Evolutionary conservation across 176 grass and related monocot genomes (phyloP), one percentile per base, ranked within the genome.

Genomic region (Neostapfia colusana): DNA sequence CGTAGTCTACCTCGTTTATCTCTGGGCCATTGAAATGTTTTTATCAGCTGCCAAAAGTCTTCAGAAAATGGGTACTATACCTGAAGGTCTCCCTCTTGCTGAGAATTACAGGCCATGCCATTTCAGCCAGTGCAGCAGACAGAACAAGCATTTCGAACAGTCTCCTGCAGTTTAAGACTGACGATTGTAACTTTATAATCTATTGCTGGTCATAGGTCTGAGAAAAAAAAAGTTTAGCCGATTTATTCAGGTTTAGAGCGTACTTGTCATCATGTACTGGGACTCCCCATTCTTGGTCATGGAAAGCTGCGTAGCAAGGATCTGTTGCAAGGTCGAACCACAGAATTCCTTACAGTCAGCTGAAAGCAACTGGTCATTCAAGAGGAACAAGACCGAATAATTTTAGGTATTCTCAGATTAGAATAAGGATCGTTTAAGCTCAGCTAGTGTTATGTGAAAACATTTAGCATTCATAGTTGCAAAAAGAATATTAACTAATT

Each of bases 201-300:
- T 73, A 86, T 83, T 65, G 45, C 65, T 24, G 34, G 64, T 31
- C 27, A 68, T 21, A 55, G n/a, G 9, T 42, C 12, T 81, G 21
- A 21, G 16, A 9, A 40, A 44, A 31, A 51, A 60, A 54, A 6
- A 37, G 15, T 34, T n/a, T n/a, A 8, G 16, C 57, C 65, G 45
- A 37, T 65, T 12, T 81, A 4, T 67, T 59, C 58, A 16, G 80
- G 72, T 44, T 70, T 75, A 50, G 74, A 50, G 50, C 85, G 31
- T 87, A 99, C 96, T 76, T 99, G 77, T 99, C 96, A 72, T 99
- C 92, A 34, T 99, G 96, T 11, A 99, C 86, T 7, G 92, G 89
- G 48, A 82, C 87, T 79, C 96, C 96, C 96, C 96, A 99, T 63
- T 99, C 96, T 66, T 93, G 70, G 46, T 99, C 96, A 89, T 99